phyloP scores from a whole-genome alignment of 805 yeast genomes.

The Scheffersomyces lignosus region DNA sequence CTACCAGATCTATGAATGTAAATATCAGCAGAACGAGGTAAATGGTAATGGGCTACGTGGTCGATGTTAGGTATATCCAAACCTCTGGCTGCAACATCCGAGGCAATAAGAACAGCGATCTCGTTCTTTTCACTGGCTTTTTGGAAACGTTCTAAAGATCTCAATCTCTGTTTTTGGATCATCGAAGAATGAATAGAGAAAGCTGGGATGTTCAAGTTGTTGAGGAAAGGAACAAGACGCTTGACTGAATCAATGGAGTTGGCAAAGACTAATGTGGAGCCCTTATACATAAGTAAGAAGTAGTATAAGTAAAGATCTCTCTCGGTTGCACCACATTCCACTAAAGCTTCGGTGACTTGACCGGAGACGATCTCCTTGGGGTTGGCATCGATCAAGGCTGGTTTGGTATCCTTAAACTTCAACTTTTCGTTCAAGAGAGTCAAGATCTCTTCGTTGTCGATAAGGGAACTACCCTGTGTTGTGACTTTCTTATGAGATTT shows the following conservation, averaged over 20 bases:
- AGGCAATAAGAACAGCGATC: conserved; percentile 76
- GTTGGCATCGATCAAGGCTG: conserved; percentile 77
- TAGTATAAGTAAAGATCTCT: conserved; percentile 90
- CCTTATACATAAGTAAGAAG: conserved; percentile 82
- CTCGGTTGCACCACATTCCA: conserved; percentile 88
- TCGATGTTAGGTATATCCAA: conserved; percentile 87
- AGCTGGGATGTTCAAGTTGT: conserved; percentile 63
- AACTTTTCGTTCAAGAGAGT: conserved; percentile 66
- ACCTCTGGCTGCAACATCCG: conserved; percentile 99
- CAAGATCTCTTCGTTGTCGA: conserved; percentile 60
- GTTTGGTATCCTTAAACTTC: conserved; percentile 65
- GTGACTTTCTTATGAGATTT: conserved; percentile 21
- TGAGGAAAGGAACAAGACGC: conserved; percentile 74
- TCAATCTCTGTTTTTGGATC: conserved; percentile 90
- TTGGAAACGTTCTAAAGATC: conserved; percentile 79
- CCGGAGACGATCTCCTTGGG: conserved; percentile 80
- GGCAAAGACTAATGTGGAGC: conserved; percentile 86
- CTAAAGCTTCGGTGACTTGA: conserved; percentile 76
- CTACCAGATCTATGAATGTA: conserved; percentile 96
- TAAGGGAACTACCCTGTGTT: conserved; percentile 31
- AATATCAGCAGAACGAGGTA: conserved; percentile 91
- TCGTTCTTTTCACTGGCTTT: conserved; percentile 47
- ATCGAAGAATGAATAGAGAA: conserved; percentile 89
- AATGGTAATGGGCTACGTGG: conserved; percentile 94
- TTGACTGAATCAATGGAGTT: conserved; percentile 95